A percentile compares a stretch with the other conserved stretches of the same genome.
Conservation (phyloP, 495 filamentous ascomycete genomes). For the Hypoxylon perforatum region DNA sequence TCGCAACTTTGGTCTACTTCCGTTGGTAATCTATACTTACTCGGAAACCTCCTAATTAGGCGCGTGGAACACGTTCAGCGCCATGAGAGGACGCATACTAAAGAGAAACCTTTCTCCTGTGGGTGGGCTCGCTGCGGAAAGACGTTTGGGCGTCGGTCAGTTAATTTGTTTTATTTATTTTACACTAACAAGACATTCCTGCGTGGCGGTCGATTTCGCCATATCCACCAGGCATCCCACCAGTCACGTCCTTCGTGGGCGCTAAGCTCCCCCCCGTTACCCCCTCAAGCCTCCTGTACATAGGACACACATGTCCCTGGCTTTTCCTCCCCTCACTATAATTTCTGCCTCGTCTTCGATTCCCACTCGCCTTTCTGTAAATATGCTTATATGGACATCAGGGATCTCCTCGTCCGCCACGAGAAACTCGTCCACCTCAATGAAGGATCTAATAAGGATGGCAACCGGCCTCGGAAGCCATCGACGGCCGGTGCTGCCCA, state of each 20-base stretch:
- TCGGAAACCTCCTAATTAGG: slow-evolving; percentile 53
- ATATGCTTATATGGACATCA: slow-evolving; percentile 67
- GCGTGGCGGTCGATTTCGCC: slow-evolving; percentile 37
- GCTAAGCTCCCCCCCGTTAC: slow-evolving; percentile 35
- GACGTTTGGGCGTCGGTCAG: slow-evolving; percentile 68
- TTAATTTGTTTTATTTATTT: slow-evolving; percentile 39
- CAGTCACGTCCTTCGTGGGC: slow-evolving; percentile 38
- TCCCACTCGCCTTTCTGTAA: slow-evolving; percentile 36
- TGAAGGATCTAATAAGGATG: slow-evolving; percentile 63
- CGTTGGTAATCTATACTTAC: slow-evolving; percentile 52
- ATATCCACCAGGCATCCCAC: slow-evolving; percentile 36
- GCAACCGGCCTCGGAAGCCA: slow-evolving; percentile 56
- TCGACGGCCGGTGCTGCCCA: slow-evolving; percentile 54
- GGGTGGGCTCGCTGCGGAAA: slow-evolving; percentile 64
- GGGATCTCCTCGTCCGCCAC: slow-evolving; percentile 77
- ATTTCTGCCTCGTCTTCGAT: slow-evolving; percentile 24
- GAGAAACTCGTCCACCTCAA: slow-evolving; percentile 78
- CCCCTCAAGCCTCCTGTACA: slow-evolving; percentile 18
- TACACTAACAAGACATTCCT: slow-evolving; percentile 16
- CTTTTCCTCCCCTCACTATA: slow-evolving; percentile 29
- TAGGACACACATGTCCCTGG: slow-evolving; percentile 32
- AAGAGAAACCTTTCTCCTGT: slow-evolving; percentile 69
- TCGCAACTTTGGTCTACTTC: slow-evolving; percentile 52
- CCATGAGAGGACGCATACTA: slow-evolving; percentile 71
- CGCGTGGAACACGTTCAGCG: slow-evolving; percentile 70